These are phyloP conservation scores for Collybia sp. DNA, from an alignment of 768 basidiomycete species.

Conservation along the genomic window DNA sequence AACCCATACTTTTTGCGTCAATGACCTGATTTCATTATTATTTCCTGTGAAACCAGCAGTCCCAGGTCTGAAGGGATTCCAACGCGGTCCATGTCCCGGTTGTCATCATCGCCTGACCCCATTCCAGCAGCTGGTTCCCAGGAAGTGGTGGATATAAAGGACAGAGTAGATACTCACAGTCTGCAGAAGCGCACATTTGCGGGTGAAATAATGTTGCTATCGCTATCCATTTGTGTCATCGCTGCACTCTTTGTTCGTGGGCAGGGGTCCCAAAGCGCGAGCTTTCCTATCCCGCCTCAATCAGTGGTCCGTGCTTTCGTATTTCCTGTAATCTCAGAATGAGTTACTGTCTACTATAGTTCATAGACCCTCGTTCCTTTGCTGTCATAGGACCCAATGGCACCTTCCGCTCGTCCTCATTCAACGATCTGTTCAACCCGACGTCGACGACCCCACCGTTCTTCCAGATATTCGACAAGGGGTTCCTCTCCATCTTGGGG, in stretches of 20 bases:
- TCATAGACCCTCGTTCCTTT: constrained; percentile 45
- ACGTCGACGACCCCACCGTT: constrained; percentile 53
- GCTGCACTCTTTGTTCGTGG: neutral
- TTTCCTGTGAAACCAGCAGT: too few species aligned
- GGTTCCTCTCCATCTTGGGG: constrained; percentile 61
- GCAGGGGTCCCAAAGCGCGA: neutral
- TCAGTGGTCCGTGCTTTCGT: constrained; percentile 15
- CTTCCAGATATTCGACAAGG: constrained; percentile 46
- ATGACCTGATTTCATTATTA: too few species aligned
- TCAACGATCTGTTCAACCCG: constrained; percentile 50
- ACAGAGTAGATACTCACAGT: neutral
- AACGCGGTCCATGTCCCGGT: too few species aligned
- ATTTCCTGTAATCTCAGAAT: neutral
- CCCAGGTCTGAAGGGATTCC: too few species aligned
- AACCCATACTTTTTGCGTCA: too few species aligned
- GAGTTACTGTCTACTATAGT: constrained; percentile 24
- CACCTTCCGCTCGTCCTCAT: constrained; percentile 31
- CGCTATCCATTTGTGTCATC: neutral
- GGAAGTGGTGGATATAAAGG: neutral
- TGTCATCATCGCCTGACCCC: too few species aligned
- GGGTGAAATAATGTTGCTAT: constrained; percentile 2
- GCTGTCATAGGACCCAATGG: constrained; percentile 43
- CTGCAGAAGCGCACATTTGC: neutral
- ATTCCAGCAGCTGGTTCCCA: too few species aligned
- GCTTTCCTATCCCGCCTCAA: constrained; percentile 15